phyloP scores from a whole-genome alignment of 805 yeast species.

The Wickerhamiella azyma region DNA sequence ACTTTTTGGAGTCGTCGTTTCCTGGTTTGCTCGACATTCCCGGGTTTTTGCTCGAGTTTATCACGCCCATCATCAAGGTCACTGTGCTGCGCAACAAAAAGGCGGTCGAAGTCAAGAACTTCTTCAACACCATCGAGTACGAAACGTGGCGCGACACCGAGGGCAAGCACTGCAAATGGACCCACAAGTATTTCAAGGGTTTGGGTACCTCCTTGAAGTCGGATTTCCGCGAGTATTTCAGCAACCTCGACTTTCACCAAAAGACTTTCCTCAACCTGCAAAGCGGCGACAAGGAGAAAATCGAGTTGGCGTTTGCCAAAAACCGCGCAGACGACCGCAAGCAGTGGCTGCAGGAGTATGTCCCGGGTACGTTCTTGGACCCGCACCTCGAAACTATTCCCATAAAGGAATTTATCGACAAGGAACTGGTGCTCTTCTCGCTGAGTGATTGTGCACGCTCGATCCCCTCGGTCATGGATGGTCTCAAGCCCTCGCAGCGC shows the following conservation, averaged over 20 bases:
- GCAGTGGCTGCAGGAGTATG: slow-evolving; percentile 85
- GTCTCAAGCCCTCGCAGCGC: slow-evolving; percentile 94
- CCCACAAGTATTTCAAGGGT: slow-evolving; percentile 94
- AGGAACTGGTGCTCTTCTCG: slow-evolving; percentile 85
- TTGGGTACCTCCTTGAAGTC: slow-evolving; percentile 81
- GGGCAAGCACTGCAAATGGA: slow-evolving; percentile 64
- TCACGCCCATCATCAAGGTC: slow-evolving; percentile 92
- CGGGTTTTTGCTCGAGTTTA: slow-evolving; percentile 83
- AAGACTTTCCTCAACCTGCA: slow-evolving; percentile 73
- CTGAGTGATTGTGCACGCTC: slow-evolving; percentile 96
- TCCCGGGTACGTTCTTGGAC: slow-evolving; percentile 86
- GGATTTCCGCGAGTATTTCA: slow-evolving; percentile 81
- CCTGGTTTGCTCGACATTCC: slow-evolving; percentile 87
- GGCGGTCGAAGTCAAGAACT: slow-evolving; percentile 41
- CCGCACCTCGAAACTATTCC: slow-evolving; percentile 66
- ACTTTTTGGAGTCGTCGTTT: slow-evolving; percentile 83
- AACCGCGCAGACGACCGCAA: slow-evolving; percentile 94
- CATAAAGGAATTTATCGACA: slow-evolving; percentile 84
- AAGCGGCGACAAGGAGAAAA: slow-evolving; percentile 54
- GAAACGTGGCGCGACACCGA: slow-evolving; percentile 84
- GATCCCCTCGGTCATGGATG: slow-evolving; percentile 87
- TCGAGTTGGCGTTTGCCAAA: slow-evolving; percentile 89
- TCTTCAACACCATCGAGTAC: slow-evolving; percentile 91
- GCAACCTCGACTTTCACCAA: slow-evolving; percentile 71
- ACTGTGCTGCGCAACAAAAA: slow-evolving; percentile 43